Evolutionary conservation across 2,329 filamentous ascomycete species (phyloP), one percentile per base, ranked within the genome.

Genomic region (Metarhizium brunneum): DNA sequence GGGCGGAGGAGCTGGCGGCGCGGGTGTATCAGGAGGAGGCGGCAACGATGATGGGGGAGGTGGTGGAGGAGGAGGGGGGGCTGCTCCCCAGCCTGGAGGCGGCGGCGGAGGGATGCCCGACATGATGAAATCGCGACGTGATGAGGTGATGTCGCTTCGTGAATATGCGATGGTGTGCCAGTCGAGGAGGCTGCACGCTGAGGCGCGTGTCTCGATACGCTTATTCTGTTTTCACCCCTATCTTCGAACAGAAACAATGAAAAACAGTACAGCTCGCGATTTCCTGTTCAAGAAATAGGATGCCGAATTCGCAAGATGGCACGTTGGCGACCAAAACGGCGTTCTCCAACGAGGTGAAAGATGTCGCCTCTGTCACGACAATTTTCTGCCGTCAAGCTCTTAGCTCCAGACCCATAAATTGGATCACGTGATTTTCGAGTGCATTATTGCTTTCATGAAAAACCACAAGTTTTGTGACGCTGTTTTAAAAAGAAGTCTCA

Each of bases 1-100:
- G 29, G 92, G 91, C 54, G 91, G 90, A 60, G 92, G 91, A 54
- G 88, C 76, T 47, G 78, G 75, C 35, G 73, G 71, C 45, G 87
- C 76, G 43, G 79, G 77, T 32, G 73, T 73, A 48, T 77, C 72
- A 2, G 80, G 79, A 25, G 81, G 81, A 42, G 81, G 80, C 59
- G 81, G 80, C n/a, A 81, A 72, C 32, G 76, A 77, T 13, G 77
- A 78, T 47, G 79, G 77, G 16, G 79, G 78, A 47, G 79, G 78
- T 32, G 78, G 78, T 20, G 79, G 78, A 32, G 79, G 77, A 63
- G 84, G 83, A 55, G 84, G 79, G 50, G 74, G 68, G 49, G 75
- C 75, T 49, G 52, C 50, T 11, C 78, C 79, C 79, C 79, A 83
- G 58, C 80, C 79, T 32, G 81, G 81, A 52, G 80, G 80, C 43